phyloP scores from a whole-genome alignment of 495 filamentous ascomycete genomes.

The Penicillium verhagenii region DNA sequence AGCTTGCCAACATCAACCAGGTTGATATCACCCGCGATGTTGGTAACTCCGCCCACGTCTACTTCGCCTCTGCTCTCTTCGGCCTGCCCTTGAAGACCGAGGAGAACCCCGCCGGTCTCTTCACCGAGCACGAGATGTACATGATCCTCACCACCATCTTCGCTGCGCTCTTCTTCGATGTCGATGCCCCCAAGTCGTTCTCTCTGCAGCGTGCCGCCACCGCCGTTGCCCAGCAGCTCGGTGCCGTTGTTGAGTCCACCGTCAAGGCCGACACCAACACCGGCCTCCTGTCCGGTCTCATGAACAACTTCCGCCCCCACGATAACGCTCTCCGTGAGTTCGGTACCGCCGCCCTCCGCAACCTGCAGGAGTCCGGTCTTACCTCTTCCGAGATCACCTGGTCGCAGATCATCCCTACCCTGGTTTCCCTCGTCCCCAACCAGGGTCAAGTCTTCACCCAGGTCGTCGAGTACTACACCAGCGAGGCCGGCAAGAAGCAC shows the following conservation, averaged over 20 bases:
- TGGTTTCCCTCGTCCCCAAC: slow-evolving; percentile 62
- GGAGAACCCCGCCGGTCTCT: too few species aligned
- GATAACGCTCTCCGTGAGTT: slow-evolving; percentile 59
- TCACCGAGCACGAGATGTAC: too few species aligned
- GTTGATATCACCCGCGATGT: slow-evolving; percentile 78
- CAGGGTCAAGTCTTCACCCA: slow-evolving; percentile 75
- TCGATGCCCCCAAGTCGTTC: slow-evolving; percentile 53
- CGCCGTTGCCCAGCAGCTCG: slow-evolving; percentile 61
- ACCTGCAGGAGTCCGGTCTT: slow-evolving; percentile 63
- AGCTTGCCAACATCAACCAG: slow-evolving; percentile 56
- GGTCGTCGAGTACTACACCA: slow-evolving; percentile 77
- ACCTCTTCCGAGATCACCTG: slow-evolving; percentile 69
- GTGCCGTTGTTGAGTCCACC: slow-evolving; percentile 58
- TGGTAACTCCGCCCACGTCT: slow-evolving; percentile 67
- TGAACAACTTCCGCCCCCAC: slow-evolving; percentile 55
- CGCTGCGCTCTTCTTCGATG: slow-evolving; percentile 22
- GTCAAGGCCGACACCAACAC: slow-evolving; percentile 64
- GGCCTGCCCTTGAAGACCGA: too few species aligned
- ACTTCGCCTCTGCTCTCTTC: slow-evolving; percentile 43
- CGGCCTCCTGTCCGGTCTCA: slow-evolving; percentile 53
- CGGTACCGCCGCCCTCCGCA: slow-evolving; percentile 68
- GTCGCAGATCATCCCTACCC: slow-evolving; percentile 65
- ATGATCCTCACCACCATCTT: too few species aligned
- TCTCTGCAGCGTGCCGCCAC: slow-evolving; percentile 60
- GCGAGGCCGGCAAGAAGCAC: slow-evolving; percentile 52